Evolutionary conservation across 2,329 filamentous ascomycete species (phyloP).

Genomic region (Penicillium nordicum): DNA sequence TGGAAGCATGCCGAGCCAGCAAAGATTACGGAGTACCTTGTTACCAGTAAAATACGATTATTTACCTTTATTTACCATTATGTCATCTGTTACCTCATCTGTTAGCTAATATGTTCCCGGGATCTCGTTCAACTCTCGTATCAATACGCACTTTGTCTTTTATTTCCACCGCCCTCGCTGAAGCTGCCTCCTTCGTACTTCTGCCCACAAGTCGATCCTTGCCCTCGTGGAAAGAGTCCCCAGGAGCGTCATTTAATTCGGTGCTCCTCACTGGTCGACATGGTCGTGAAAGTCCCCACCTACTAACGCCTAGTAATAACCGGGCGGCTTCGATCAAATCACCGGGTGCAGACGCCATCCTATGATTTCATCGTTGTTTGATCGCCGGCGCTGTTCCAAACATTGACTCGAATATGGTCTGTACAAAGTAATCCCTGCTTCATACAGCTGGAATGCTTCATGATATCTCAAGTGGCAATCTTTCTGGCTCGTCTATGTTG

Average conservation of each 20-base stretch:
- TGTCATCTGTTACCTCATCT: slow-evolving; percentile 8
- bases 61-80: slow-evolving; percentile 15
- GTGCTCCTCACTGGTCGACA: slow-evolving; percentile 12
- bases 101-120: background rate
- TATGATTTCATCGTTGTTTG: slow-evolving; percentile 22
- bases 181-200: slow-evolving; percentile 22
- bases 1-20: slow-evolving; percentile 4
- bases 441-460: background rate
- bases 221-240: slow-evolving; percentile 17
- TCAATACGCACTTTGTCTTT: slow-evolving; percentile 6
- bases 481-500: background rate
- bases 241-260: slow-evolving; percentile 27
- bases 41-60: background rate
- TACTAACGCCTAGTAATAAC: slow-evolving; percentile 15
- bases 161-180: slow-evolving; percentile 18
- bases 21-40: background rate
- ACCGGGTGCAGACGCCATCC: slow-evolving; percentile 8
- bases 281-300: slow-evolving; percentile 10
- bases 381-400: slow-evolving; percentile 8
- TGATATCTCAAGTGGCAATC: background rate
- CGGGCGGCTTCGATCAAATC: slow-evolving; percentile 17
- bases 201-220: slow-evolving; percentile 19
- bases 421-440: background rate
- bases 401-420: background rate
- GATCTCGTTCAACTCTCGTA: background rate